Percentiles rank a stretch among this genome's conserved stretches.
Evolutionary conservation across 495 filamentous ascomycete species (phyloP).

Genomic region (Extremus antarcticus): DNA sequence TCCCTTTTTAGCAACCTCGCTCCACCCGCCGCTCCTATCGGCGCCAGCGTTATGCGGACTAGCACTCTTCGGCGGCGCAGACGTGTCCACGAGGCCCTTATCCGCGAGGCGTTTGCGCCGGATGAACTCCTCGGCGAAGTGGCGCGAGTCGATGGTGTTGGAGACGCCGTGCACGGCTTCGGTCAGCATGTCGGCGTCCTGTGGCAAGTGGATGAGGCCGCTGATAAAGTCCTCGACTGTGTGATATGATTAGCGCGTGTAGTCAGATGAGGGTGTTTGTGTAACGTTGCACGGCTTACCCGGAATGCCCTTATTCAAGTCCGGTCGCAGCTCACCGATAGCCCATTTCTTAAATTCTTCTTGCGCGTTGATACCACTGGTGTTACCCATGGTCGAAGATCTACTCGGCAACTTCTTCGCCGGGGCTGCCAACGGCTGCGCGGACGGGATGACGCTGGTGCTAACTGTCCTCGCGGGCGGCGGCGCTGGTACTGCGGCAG

Average conservation of each 20-base stretch:
- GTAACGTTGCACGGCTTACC: conserved; percentile 31
- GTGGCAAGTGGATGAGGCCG: conserved; percentile 60
- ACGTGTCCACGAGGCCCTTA: conserved; percentile 62
- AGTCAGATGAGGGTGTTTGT: not conserved
- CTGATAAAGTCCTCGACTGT: conserved; percentile 73
- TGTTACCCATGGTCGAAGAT: conserved; percentile 29
- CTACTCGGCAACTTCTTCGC: conserved; percentile 31
- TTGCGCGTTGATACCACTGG: conserved; percentile 47
- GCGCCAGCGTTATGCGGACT: conserved; percentile 30
- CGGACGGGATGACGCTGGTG: conserved; percentile 15
- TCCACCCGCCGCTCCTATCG: conserved; percentile 67
- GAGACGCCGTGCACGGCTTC: conserved; percentile 80
- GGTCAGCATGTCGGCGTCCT: conserved; percentile 68
- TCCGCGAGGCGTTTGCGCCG: conserved; percentile 85
- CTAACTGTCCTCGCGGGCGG: conserved; percentile 44
- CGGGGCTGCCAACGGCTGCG: conserved; percentile 24
- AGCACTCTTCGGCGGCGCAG: conserved; percentile 12
- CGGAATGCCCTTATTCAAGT: conserved; percentile 50
- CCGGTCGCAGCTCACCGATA: conserved; percentile 55
- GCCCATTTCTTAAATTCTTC: conserved; percentile 95
- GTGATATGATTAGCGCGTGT: conserved; percentile 23
- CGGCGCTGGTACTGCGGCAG: conserved; percentile 33
- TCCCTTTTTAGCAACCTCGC: conserved; percentile 92
- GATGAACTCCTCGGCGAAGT: conserved; percentile 90
- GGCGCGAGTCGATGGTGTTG: conserved; percentile 76